Evolutionary conservation across 176 grass and related monocot genomes (phyloP).

Genomic region (Oryza australiensis): DNA sequence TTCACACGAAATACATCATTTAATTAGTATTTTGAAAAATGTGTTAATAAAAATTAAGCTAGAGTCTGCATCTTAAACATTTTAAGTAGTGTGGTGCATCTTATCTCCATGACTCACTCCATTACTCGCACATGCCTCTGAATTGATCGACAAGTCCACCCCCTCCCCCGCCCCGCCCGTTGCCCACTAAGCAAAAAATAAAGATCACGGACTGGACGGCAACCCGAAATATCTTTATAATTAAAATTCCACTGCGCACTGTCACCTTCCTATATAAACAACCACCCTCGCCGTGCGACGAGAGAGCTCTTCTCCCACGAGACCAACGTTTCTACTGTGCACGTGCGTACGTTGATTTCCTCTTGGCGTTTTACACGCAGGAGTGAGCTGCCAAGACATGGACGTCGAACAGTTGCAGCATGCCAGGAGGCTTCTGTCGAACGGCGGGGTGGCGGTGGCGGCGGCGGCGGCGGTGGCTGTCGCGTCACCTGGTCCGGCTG

Average conservation of each 20-base stretch:
- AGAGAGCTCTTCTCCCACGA: constrained; percentile 26
- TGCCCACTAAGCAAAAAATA: constrained; percentile 4
- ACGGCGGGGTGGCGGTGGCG: not conserved
- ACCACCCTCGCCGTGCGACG: not conserved
- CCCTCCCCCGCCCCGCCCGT: no score
- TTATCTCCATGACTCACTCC: constrained; percentile 25
- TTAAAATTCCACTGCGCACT: not conserved
- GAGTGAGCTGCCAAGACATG: constrained; percentile 29
- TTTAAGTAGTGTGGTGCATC: constrained; percentile 19
- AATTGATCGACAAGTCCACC: not conserved
- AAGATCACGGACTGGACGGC: not conserved
- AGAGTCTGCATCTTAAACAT: no score
- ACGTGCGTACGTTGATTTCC: not conserved
- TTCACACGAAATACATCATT: no score
- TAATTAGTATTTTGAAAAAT: no score
- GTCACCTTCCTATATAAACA: constrained; percentile 42
- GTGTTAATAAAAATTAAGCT: no score
- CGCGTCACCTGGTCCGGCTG: constrained; percentile 4
- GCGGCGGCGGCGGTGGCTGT: not conserved
- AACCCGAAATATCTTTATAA: constrained; percentile 10
- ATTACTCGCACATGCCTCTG: constrained; percentile 6
- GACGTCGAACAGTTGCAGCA: constrained; percentile 32
- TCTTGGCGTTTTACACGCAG: not conserved
- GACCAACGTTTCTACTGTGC: no score
- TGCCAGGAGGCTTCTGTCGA: constrained; percentile 55